These are phyloP conservation scores for Zygosaccharomyces sapae DNA, from an alignment of 1,139 yeast genomes.

Conservation along the genomic window DNA sequence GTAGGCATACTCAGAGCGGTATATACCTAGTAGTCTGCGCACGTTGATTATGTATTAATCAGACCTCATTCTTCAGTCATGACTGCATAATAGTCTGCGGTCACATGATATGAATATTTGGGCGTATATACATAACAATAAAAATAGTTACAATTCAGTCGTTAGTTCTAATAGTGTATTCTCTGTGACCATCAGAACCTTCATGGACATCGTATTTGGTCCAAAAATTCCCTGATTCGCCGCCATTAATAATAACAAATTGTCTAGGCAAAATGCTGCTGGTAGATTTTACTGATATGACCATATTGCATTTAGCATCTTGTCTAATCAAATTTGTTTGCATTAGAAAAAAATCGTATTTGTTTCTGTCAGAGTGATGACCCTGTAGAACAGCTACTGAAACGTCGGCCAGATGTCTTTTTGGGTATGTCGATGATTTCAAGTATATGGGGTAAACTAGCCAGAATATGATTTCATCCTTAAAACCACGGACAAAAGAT, in stretches of 20 bases:
- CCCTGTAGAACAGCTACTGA: constrained; percentile 11
- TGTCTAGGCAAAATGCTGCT: constrained; percentile 17
- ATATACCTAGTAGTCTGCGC: neutral
- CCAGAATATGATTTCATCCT: constrained; percentile 11
- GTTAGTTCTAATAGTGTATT: constrained; percentile 17
- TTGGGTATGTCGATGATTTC: constrained; percentile 11
- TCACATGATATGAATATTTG: constrained; percentile 15
- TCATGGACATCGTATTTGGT: constrained; percentile 16
- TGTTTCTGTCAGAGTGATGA: neutral
- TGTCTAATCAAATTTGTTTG: constrained; percentile 8
- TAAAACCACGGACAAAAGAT: constrained; percentile 11
- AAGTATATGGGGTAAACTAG: constrained; percentile 16
- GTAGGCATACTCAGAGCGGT: neutral
- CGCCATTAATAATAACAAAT: constrained; percentile 20
- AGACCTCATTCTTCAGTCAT: neutral
- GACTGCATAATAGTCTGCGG: neutral
- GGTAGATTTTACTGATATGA: constrained; percentile 14
- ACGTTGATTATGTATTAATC: neutral
- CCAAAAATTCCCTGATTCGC: constrained; percentile 18
- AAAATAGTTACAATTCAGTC: constrained; percentile 6
- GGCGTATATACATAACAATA: constrained; percentile 7
- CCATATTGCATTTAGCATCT: constrained; percentile 16
- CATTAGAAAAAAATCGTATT: constrained; percentile 10
- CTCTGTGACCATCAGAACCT: constrained; percentile 21
- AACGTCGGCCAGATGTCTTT: constrained; percentile 14